These are phyloP conservation scores for Sorghum bicolor DNA, from an alignment of 176 grass and related monocot genomes.

Conservation along the genomic window DNA sequence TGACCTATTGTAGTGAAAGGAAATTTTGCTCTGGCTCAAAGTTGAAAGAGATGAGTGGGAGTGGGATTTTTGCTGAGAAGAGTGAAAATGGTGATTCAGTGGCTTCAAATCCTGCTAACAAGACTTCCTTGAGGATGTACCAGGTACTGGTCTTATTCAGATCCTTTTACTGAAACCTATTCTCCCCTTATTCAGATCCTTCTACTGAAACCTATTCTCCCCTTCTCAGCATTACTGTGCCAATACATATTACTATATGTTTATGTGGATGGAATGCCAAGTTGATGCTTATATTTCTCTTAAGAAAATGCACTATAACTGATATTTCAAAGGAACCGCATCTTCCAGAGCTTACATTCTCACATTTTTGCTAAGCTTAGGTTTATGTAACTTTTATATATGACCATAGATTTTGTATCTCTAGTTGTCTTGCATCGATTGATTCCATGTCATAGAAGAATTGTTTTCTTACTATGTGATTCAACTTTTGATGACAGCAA, in stretches of 20 bases:
- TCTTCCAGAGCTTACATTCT: neutral
- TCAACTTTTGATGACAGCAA: constrained; percentile 51
- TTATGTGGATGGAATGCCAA: neutral
- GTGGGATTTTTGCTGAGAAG: constrained; percentile 71
- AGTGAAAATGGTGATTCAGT: constrained; percentile 55
- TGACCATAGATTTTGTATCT: neutral
- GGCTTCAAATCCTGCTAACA: constrained; percentile 45
- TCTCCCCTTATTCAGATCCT: too few species aligned
- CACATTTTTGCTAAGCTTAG: neutral
- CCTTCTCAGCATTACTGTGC: neutral
- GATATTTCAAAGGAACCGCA: constrained; percentile 6
- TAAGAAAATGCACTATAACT: neutral
- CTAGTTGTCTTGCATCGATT: neutral
- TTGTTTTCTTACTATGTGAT: constrained; percentile 27
- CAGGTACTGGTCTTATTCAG: constrained; percentile 49
- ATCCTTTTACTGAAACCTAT: constrained; percentile 37
- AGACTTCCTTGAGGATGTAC: constrained; percentile 76
- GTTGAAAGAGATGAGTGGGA: constrained; percentile 78
- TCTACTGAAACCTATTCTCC: too few species aligned
- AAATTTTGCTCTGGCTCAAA: constrained; percentile 82
- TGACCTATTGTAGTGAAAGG: constrained; percentile 43
- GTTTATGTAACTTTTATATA: neutral
- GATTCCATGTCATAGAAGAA: neutral
- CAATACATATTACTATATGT: neutral
- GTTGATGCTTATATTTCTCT: neutral